Percentiles rank a stretch among this genome's conserved stretches.
Conservation (phyloP, 305 asterid genomes). For the Withania somnifera region DNA sequence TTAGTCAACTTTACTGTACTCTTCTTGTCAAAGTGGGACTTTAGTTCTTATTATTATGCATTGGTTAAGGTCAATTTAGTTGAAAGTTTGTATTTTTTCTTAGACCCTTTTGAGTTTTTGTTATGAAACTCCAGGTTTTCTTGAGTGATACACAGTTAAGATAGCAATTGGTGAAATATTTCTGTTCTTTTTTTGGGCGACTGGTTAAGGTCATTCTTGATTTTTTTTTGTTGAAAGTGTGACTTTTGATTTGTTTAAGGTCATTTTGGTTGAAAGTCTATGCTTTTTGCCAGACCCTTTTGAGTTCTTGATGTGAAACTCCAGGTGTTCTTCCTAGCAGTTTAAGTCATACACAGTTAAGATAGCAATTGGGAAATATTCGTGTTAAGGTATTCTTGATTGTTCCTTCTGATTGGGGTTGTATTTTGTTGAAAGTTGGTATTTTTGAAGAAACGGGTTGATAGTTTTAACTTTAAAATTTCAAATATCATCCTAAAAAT, state of each 20-base stretch:
- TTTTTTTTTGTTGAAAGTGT: not conserved
- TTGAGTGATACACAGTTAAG: too few species aligned
- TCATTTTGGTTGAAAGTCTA: not conserved
- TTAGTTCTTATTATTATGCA: not conserved
- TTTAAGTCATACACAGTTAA: not conserved
- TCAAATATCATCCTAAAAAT: not conserved
- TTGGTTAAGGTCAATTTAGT: not conserved
- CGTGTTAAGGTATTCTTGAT: not conserved
- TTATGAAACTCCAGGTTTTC: too few species aligned
- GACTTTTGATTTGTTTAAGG: not conserved
- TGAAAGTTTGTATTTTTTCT: not conserved
- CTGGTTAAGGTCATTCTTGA: too few species aligned
- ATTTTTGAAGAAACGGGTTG: too few species aligned
- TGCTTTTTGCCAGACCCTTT: not conserved
- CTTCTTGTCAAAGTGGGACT: not conserved
- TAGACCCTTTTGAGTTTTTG: not conserved
- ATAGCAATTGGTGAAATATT: too few species aligned
- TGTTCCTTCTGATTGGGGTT: not conserved
- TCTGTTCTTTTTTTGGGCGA: too few species aligned
- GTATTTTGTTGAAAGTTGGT: too few species aligned
- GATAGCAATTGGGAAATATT: not conserved
- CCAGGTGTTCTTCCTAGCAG: not conserved
- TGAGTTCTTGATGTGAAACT: not conserved
- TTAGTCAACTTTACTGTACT: too few species aligned
- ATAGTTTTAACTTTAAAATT: not conserved